phyloP scores from a whole-genome alignment of 306 rosid species.

The Acacia acuminata region DNA sequence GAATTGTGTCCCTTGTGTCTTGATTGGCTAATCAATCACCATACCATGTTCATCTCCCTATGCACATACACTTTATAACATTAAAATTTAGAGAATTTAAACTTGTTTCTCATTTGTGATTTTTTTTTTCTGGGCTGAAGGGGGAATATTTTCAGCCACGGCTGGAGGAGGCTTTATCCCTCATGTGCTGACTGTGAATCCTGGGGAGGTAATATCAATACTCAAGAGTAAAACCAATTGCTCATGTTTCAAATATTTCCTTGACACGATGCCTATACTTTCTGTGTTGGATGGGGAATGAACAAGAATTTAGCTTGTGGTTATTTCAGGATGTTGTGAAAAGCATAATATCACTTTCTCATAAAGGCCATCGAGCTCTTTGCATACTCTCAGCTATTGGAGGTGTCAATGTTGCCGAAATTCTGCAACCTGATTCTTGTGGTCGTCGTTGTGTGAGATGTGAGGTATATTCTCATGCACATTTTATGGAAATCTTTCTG shows the following conservation, averaged over 20 bases:
- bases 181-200: conserved; percentile 36
- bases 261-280: background rate
- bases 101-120: conserved; percentile 10
- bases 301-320: background rate
- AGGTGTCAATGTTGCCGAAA: conserved; percentile 30
- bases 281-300: background rate
- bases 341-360: conserved; percentile 27
- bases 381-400: conserved; percentile 63
- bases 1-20: background rate
- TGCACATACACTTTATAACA: background rate
- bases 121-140: conserved; percentile 27
- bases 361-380: conserved; percentile 15
- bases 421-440: conserved; percentile 29
- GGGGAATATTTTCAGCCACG: conserved; percentile 43
- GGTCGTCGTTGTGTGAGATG: conserved; percentile 25
- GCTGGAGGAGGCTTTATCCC: conserved; percentile 54
- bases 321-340: conserved; percentile 44
- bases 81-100: background rate
- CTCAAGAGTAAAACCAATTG: background rate
- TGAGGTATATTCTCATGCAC: conserved; percentile 41
- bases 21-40: background rate
- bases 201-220: conserved; percentile 50
- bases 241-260: background rate
- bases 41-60: background rate
- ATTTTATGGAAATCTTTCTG: conserved; percentile 2